Evolutionary conservation across 352 stramenopile species (phyloP), one percentile per base, ranked within the genome.

Genomic region (Globisporangium nagaii): DNA sequence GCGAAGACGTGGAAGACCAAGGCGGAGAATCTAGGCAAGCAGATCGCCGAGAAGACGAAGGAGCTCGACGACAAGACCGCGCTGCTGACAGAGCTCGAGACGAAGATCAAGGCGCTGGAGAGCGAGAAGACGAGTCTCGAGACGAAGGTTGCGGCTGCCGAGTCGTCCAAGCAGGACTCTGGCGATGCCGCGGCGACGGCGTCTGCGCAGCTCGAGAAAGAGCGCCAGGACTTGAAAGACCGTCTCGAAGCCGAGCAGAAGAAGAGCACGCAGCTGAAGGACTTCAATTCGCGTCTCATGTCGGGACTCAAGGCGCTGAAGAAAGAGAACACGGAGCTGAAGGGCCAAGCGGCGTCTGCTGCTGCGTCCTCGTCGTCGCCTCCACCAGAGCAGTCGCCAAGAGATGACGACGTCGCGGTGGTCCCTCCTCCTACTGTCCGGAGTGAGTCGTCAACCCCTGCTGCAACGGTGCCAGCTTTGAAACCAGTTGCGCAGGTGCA

Each of bases 1-100:
- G 79, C 80, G 2, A 93, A 93, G 66, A 85, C 74, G 32, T 93
- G 82, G 82, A 90, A 93, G 68, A 73, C 70, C 22, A 88, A 90
- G 67, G 75, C 78, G 0, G 79, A 92, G 59, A 53, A 53, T 27
- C 55, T 88, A 36, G 84, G 58, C 6, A 88, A 86, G 60, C 70
- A 84, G 48, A 53, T 88, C 27, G 68, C 62, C 2, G 81, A 92
- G 30, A 90, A 88, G 61, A 79, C 71, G 39, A 86, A 87, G 57
- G 76, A 83, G 48, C 47, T 56, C 1, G 74, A 88, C 5, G 74
- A 85, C 43, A 79, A 82, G 15, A 60, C 48, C 4, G 60, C 60
- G 20, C 52, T 60, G 27, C 52, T 86, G 36, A 56, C 58, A 15
- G 59, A 66, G 6, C 25, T 82, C 8, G 72, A 89, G 48, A 54